Conservation (phyloP, 2,329 filamentous ascomycete species). For the Coniella lustricola region DNA sequence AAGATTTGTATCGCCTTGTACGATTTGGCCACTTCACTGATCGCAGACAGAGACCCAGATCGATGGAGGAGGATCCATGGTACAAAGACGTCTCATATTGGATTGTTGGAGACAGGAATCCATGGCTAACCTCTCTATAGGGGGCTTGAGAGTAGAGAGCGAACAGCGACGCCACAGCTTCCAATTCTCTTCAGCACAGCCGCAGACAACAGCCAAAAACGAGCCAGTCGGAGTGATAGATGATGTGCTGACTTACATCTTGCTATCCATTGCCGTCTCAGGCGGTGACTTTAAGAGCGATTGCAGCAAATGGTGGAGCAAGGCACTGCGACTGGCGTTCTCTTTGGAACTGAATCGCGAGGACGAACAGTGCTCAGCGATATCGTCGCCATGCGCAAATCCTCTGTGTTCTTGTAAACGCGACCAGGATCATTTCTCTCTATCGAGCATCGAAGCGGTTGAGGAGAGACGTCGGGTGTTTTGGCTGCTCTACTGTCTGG, state of each 20-base stretch:
- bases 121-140: conserved; percentile 14
- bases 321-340: conserved; percentile 32
- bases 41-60: conserved; percentile 30
- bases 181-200: conserved; percentile 20
- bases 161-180: conserved; percentile 24
- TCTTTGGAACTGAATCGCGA: conserved; percentile 32
- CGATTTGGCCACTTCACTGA: conserved; percentile 27
- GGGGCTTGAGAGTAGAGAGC: conserved; percentile 27
- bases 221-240: conserved; percentile 31
- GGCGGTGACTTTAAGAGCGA: conserved; percentile 43
- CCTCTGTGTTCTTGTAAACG: conserved; percentile 27
- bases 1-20: conserved; percentile 33
- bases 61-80: conserved; percentile 30
- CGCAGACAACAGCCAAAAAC: conserved; percentile 26
- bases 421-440: conserved; percentile 21
- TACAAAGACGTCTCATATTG: conserved; percentile 9
- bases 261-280: conserved; percentile 39
- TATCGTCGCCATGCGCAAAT: conserved; percentile 25
- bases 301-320: conserved; percentile 40
- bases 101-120: background rate
- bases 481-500: conserved; percentile 41
- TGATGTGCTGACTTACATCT: conserved; percentile 37
- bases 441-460: conserved; percentile 31
- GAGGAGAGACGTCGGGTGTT: conserved; percentile 41
- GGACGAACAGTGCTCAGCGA: conserved; percentile 25